A percentile compares a stretch with the other conserved stretches of the same genome.
Evolutionary conservation across 805 yeast species (phyloP).

Genomic region (Nakazawaea peltata): DNA sequence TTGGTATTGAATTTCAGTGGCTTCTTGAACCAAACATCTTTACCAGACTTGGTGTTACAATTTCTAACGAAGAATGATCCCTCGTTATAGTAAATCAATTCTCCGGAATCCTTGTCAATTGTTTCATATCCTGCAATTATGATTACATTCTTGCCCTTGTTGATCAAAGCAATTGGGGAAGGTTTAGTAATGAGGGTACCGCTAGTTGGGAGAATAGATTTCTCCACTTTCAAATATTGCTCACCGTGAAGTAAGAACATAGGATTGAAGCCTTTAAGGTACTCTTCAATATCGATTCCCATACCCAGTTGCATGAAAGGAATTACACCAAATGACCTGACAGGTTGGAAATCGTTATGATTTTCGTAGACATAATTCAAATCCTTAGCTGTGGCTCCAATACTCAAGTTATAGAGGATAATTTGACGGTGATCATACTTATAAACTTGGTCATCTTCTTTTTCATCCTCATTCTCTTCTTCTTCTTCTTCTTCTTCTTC

Average conservation of each 20-base stretch:
- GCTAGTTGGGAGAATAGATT: conserved; percentile 72
- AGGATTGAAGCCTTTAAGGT: conserved; percentile 80
- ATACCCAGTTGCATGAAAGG: conserved; percentile 66
- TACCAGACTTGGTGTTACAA: conserved; percentile 49
- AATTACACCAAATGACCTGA: conserved; percentile 87
- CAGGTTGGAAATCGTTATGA: conserved; percentile 66
- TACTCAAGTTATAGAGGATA: conserved; percentile 79
- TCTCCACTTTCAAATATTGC: conserved; percentile 72
- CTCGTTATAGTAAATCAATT: conserved; percentile 68
- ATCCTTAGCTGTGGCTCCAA: conserved; percentile 78
- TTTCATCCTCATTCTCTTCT: conserved; percentile 34
- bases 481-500: conserved; percentile 37
- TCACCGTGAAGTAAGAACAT: conserved; percentile 91
- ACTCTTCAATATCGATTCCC: conserved; percentile 46
- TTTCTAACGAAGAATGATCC: conserved; percentile 82
- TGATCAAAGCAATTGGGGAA: conserved; percentile 64
- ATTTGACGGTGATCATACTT: conserved; percentile 59
- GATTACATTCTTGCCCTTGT: conserved; percentile 81
- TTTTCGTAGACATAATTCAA: conserved; percentile 76
- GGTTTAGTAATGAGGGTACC: conserved; percentile 56
- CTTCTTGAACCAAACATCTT: conserved; percentile 33
- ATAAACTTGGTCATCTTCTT: conserved; percentile 36
- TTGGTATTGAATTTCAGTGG: conserved; percentile 56
- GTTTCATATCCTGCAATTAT: conserved; percentile 70
- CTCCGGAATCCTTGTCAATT: conserved; percentile 59